Base-by-base conservation (phyloP, 768 basidiomycete genomes). In the Tricholoma saponaceum region DNA sequence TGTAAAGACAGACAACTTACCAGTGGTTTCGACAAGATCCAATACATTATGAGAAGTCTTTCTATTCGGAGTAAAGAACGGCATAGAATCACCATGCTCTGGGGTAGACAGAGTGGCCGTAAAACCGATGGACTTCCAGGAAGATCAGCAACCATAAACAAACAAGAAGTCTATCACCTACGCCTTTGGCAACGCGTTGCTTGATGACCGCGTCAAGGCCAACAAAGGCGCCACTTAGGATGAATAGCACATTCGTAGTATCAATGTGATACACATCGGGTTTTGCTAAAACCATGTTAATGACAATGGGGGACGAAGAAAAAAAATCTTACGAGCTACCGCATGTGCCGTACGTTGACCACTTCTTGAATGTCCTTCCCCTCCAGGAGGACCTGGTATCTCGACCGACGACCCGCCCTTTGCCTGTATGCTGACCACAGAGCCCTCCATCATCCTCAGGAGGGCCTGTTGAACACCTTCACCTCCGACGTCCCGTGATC, bases 381-480 rank as follows among this genome's bases (percentile, higher is more conserved):
- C 73, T 14, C 72, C 75, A 12, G 71, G 62, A 44, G 76, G 72
- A 32, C 55, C 35, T 20, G 80, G 77, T 13, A 79, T 67, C 22
- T 86, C 84, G 30, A 69, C 65, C 26, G 79, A 65, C 12, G 76
- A 74, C 18, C 78, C 70, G 16, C 82, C 84, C 69, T 89, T 92
- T 0, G 87, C 84, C 64, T 90, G 90, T 1, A 96, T 79, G n/a
- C 85, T 86, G 37, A 96, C 81, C 6, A 87, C 74, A 0, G 92
- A 87, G 13, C 95, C 95, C 76, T 98, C 96, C 81, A 98, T 89
- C 85, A 98, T 91, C 54, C 95, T 82, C 4, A 97, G 74, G 16
- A 97, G 79, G 18, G 92, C 87, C 71, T 98, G 95, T 66, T 98
- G 95, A 5, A 98, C 95, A 32, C 95, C 95, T 78, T 97, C 95